These are phyloP conservation scores for Pyronema omphalodes DNA, from an alignment of 495 filamentous ascomycete genomes.

Conservation along the genomic window DNA sequence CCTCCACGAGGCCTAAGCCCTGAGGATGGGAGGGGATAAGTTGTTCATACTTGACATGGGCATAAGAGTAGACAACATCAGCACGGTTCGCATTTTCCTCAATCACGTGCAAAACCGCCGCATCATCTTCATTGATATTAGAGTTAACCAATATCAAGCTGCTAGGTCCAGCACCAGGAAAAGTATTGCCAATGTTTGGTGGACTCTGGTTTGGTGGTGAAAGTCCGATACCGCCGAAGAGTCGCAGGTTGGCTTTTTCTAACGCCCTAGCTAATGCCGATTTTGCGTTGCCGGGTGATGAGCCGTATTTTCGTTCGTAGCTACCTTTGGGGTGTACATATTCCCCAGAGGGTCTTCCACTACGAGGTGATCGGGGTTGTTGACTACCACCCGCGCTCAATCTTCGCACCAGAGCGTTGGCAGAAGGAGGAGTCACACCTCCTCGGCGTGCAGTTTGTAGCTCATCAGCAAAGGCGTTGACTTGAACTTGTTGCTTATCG, in stretches of 20 bases:
- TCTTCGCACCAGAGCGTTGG: slow-evolving; percentile 32
- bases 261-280: slow-evolving; percentile 88
- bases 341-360: slow-evolving; percentile 41
- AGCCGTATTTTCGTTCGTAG: slow-evolving; percentile 59
- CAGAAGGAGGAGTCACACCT: slow-evolving; percentile 28
- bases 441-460: slow-evolving; percentile 53
- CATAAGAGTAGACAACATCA: slow-evolving; percentile 90
- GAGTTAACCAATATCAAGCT: slow-evolving; percentile 22
- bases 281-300: slow-evolving; percentile 32
- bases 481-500: slow-evolving; percentile 84
- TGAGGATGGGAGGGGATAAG: slow-evolving; percentile 47
- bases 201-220: slow-evolving; percentile 21
- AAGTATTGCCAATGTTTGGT: slow-evolving; percentile 15
- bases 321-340: slow-evolving; percentile 37
- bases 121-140: slow-evolving; percentile 50
- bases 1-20: slow-evolving; percentile 19
- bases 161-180: slow-evolving; percentile 28
- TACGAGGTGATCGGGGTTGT: slow-evolving; percentile 24
- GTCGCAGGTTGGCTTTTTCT: slow-evolving; percentile 73
- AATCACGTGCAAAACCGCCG: slow-evolving; percentile 53
- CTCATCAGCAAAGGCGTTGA: slow-evolving; percentile 94
- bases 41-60: slow-evolving; percentile 96
- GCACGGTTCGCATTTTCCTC: slow-evolving; percentile 83
- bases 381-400: slow-evolving; percentile 27
- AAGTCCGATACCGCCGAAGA: slow-evolving; percentile 42